Evolutionary conservation across 2,329 filamentous ascomycete species (phyloP), one percentile per base, ranked within the genome.

Genomic region (Trichoderma koningii): DNA sequence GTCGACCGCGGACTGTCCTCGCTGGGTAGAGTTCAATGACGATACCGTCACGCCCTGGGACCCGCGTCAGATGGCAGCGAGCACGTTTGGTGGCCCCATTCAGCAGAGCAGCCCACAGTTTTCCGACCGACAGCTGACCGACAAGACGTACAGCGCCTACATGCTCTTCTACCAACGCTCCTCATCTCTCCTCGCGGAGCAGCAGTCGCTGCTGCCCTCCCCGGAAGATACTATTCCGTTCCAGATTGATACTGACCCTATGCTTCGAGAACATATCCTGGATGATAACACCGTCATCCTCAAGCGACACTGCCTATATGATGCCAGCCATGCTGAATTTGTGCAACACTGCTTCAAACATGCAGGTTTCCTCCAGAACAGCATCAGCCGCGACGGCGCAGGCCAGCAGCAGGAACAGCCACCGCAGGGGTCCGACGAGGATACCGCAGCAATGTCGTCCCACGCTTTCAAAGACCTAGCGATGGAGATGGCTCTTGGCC

Each of bases 131-230:
- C 74, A 81, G 19, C 69, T 80, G 0, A 87, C 83, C 68, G 85
- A 88, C 71, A 94, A 93, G 76, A 84, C 85, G 5, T 89, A 89
- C 81, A 98, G 92, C 74, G 95, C 94, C 14, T 99, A 99, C 76
- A 98, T 99, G 91, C 83, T 99, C 9, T 98, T 99, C 76, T 99
- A 99, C 75, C 91, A 97, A 75, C 87, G 95, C 55, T 85, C 88
- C 3, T 88, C 88, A 0, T 85, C 86, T 5, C 81, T 93, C 64
- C 79, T 81, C 19, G 75, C 76, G 17, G 83, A 85, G 66, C 82
- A 85, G 69, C 76, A 82, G 30, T 71, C 76, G 2, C 78, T 87
- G 69, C 41, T 47, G 15, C 26, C 42, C 19, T 53, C 53, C 14
- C 73, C 79, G 59, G 69, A 67, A 14, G 71, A 75, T 0, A 72